These are phyloP conservation scores for Cyclotella kingstonii DNA, from an alignment of 108 stramenopile species.

Conservation along the genomic window DNA sequence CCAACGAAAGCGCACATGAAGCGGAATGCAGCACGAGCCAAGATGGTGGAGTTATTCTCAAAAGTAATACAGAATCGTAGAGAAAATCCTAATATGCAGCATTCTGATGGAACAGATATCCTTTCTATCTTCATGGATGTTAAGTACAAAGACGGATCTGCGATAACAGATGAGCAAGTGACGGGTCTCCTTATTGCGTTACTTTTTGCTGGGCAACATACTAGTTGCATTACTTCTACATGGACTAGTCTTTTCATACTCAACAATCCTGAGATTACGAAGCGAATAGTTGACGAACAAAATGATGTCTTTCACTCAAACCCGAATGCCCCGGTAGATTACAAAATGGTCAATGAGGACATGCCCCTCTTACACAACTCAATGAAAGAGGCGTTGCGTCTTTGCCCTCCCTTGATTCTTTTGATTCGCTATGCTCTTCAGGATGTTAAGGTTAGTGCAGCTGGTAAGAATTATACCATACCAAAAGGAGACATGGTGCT, in stretches of 20 bases:
- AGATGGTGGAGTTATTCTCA: constrained; percentile 92
- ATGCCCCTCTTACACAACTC: constrained; percentile 92
- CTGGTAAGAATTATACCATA: constrained; percentile 71
- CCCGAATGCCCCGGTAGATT: constrained; percentile 41
- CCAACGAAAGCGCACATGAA: constrained; percentile 86
- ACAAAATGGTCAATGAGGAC: constrained; percentile 75
- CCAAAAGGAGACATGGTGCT: constrained; percentile 92
- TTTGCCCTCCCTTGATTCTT: constrained; percentile 98
- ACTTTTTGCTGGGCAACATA: constrained; percentile 99
- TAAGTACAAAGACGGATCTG: constrained; percentile 95
- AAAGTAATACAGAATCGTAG: constrained; percentile 90
- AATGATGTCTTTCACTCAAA: constrained; percentile 35
- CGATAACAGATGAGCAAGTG: constrained; percentile 91
- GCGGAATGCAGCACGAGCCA: constrained; percentile 79
- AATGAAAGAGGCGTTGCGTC: constrained; percentile 94
- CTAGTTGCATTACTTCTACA: constrained; percentile 94
- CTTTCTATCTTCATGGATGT: constrained; percentile 96
- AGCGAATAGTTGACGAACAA: constrained; percentile 88
- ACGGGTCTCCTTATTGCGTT: constrained; percentile 97
- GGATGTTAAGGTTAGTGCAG: constrained; percentile 74
- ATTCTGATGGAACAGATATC: constrained; percentile 92
- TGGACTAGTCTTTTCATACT: constrained; percentile 92
- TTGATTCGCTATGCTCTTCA: constrained; percentile 92
- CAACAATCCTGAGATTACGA: constrained; percentile 77
- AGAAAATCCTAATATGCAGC: constrained; percentile 59